A percentile compares a stretch with the other conserved stretches of the same genome.
Evolutionary conservation across 2,329 filamentous ascomycete species (phyloP).

Genomic region (Ophidiomyces ophidiicola): DNA sequence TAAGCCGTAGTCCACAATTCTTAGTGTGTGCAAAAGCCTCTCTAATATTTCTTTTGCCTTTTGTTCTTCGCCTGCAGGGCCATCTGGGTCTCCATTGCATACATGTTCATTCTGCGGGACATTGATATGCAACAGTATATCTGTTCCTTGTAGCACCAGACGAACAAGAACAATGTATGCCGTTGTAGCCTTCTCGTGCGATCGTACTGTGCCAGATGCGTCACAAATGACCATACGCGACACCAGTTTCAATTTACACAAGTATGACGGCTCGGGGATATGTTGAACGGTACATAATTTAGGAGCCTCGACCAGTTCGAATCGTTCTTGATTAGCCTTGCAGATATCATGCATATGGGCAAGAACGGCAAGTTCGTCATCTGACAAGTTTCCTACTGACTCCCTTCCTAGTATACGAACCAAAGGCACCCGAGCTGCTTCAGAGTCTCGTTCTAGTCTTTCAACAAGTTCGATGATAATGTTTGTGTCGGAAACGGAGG

Average conservation of each 20-base stretch:
- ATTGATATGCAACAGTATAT: constrained; percentile 76
- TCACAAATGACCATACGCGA: not conserved
- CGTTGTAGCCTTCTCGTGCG: constrained; percentile 31
- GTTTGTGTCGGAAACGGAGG: constrained; percentile 68
- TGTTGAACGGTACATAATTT: constrained; percentile 42
- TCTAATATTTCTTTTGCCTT: constrained; percentile 24
- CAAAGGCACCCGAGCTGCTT: not conserved
- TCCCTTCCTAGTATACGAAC: constrained; percentile 20
- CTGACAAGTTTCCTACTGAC: constrained; percentile 37
- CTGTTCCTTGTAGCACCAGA: constrained; percentile 61
- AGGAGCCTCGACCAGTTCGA: constrained; percentile 50
- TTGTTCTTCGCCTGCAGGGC: constrained; percentile 54
- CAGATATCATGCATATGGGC: constrained; percentile 59
- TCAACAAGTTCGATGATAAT: constrained; percentile 85
- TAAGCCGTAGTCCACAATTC: constrained; percentile 50
- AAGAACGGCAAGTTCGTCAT: constrained; percentile 51
- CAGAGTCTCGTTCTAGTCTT: constrained; percentile 44
- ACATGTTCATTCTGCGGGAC: constrained; percentile 71
- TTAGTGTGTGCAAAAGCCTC: constrained; percentile 57
- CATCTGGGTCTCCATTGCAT: constrained; percentile 55
- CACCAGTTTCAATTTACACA: constrained; percentile 16
- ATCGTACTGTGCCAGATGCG: constrained; percentile 1
- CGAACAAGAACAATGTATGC: constrained; percentile 68
- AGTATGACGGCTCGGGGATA: constrained; percentile 25
- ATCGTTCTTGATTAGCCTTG: constrained; percentile 48